Conservation (phyloP, 1,284 basidiomycete genomes). For the Austroboletus novae-zelandiae region DNA sequence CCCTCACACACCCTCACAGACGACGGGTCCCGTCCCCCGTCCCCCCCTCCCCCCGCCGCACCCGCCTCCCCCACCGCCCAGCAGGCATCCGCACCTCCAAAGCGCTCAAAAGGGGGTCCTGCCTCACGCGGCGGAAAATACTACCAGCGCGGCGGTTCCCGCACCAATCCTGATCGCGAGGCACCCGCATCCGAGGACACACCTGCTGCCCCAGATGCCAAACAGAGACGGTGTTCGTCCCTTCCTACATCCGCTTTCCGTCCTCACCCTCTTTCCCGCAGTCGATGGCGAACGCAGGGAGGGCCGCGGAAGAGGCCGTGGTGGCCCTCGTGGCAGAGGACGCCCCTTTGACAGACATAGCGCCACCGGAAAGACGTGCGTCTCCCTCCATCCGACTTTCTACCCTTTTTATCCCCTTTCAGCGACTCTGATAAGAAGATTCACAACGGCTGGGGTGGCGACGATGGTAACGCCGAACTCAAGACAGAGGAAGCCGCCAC, state of each 20-base stretch:
- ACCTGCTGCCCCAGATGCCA: constrained; percentile 27
- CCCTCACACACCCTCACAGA: constrained; percentile 9
- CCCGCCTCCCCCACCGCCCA: constrained; percentile 19
- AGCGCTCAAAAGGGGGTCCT: constrained; percentile 56
- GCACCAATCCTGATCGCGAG: constrained; percentile 43
- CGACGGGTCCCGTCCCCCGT: constrained; percentile 49
- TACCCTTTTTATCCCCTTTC: constrained; percentile 3
- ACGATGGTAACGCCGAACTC: constrained; percentile 77
- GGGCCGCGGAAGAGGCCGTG: constrained; percentile 42
- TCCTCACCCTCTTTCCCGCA: constrained; percentile 23
- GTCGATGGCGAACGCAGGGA: constrained; percentile 53
- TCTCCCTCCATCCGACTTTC: constrained; percentile 28
- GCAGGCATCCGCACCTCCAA: constrained; percentile 34
- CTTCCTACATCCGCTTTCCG: not conserved
- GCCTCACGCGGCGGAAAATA: constrained; percentile 73
- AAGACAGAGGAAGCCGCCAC: constrained; percentile 72
- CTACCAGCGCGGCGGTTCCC: constrained; percentile 64
- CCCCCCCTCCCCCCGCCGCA: constrained; percentile 38
- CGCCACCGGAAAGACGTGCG: constrained; percentile 76
- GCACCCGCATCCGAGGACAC: constrained; percentile 39
- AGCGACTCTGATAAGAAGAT: constrained; percentile 92
- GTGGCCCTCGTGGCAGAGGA: constrained; percentile 57
- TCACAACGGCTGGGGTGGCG: constrained; percentile 89
- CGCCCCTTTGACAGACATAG: constrained; percentile 81
- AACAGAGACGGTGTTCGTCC: constrained; percentile 55